Evolutionary conservation across 345 rosid species (phyloP), one percentile per base, ranked within the genome.

Genomic region (Microthlaspi erraticum): DNA sequence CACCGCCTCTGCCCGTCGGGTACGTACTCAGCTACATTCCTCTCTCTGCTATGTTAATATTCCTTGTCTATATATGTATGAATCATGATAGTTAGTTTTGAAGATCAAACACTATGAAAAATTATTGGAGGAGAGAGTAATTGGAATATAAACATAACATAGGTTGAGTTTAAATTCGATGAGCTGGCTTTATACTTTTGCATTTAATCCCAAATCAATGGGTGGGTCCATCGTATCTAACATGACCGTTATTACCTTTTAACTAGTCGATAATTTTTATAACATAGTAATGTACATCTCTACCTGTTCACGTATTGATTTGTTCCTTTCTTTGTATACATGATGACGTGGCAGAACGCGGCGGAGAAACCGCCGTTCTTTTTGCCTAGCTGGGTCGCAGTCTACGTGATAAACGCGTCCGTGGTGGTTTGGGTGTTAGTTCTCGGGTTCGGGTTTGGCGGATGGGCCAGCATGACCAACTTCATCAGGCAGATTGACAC

Each of bases 381-480:
- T 63, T 8, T 91, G 29, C 88, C 87, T 7, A 91, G 90, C 81
- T 93, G 98, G 98, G 78, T 82, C 0, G 96, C 76, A 3, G 84
- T 91, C 86, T 93, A 83, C 44, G 89, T 61, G 8, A 2, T 93
- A 10, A 93, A 93, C 66, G 52, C 86, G 0, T 91, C 91, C 6
- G 17, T 91, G 14, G 97, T 85, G 67, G 84, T 84, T 58, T 91
- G 98, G 98, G 86, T 91, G 32, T 5, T 91, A 2, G 86, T 93
- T 16, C 87, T 91, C 6, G 98, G 98, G 19, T 93, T 93, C 11
- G 98, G 97, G 68, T 91, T 93, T 66, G 98, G 98, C 4, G 98
- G 97, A 39, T 93, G 98, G 98, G 98, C 98, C 7, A 93, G 98
- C 76, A 63, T 93, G 81, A 86, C 91, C 78, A 91, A 93, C 73